phyloP scores from a whole-genome alignment of 148 eudicot genomes.

The Rhododendron molle region DNA sequence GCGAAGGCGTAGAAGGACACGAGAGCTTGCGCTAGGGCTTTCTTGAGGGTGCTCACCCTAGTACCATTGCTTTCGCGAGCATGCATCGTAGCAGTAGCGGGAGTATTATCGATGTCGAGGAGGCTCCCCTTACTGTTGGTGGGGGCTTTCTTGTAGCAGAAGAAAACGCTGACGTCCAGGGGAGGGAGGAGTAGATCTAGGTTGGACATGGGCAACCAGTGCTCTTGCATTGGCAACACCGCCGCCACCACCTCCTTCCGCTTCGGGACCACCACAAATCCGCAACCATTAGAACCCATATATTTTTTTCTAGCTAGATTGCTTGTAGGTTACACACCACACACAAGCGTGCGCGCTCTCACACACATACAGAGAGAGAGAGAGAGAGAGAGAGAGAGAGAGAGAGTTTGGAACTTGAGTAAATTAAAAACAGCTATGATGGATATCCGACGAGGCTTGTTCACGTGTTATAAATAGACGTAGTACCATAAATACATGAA shows the following conservation, averaged over 20 bases:
- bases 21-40: conserved; percentile 5
- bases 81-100: background rate
- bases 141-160: conserved; percentile 6
- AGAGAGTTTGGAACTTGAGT: background rate
- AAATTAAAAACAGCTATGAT: too few relatives aligned
- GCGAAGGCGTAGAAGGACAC: conserved; percentile 5
- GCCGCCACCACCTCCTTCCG: conserved; percentile 8
- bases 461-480: background rate
- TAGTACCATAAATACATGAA: too few relatives aligned
- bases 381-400: background rate
- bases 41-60: background rate
- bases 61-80: background rate
- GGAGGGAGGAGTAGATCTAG: conserved; percentile 9
- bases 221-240: conserved; percentile 6
- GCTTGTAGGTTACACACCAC: background rate
- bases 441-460: too few relatives aligned
- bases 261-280: background rate
- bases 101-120: too few relatives aligned
- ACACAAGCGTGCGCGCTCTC: too few relatives aligned
- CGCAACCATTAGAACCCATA: background rate
- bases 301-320: background rate
- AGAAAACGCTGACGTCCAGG: conserved; percentile 5
- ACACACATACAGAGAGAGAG: background rate
- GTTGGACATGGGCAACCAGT: conserved; percentile 14
- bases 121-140: background rate